Evolutionary conservation across 164 flowering plant genomes (phyloP), one percentile per base, ranked within the genome.

Genomic region (Nelumbo lutea): DNA sequence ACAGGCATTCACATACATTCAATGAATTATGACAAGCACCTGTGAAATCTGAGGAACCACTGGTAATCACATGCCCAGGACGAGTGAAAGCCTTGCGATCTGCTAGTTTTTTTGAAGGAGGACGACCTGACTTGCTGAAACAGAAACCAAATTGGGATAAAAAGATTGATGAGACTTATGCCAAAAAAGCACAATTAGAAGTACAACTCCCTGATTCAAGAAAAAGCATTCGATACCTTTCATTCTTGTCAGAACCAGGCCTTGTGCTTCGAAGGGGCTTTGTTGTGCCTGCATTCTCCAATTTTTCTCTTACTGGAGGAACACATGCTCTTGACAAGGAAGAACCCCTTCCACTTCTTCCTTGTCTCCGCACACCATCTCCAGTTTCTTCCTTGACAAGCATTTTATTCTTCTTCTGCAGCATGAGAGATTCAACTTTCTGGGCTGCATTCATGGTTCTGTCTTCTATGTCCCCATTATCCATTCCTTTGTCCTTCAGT

Each of bases 121-220:
- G 95, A 56, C 95, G 90, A 6, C 97, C 97, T 6, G 90, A 69
- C 77, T 87, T 89, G 70, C 97, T 89, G 89, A 51, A 79, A 14
- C 61, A 69, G 9, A 64, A 2, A 61, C 59, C 73, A 2, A 46
- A 63, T 66, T 51, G 38, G 68, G n/a, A 13, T 61, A 52, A 40
- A 43, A 45, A 59, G 1, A 42, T 43, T 41, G 61, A 59, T 43
- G 42, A 48, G 64, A 15, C 5, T 58, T 27, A 46, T 2, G 42
- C 48, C 14, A 46, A 64, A 50, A 66, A 7, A 41, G 9, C 9
- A 57, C 4, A 44, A 6, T 1, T 38, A 52, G n/a, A 5, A 43
- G 9, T 53, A 39, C 65, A n/a, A 51, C 15, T 51, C 43, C 14
- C 46, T 47, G 57, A 1, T 38, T 6, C 14, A 43, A 48, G 42